phyloP scores from a whole-genome alignment of 169 alveolate genomes.

The Cryptosporidium sp. region DNA sequence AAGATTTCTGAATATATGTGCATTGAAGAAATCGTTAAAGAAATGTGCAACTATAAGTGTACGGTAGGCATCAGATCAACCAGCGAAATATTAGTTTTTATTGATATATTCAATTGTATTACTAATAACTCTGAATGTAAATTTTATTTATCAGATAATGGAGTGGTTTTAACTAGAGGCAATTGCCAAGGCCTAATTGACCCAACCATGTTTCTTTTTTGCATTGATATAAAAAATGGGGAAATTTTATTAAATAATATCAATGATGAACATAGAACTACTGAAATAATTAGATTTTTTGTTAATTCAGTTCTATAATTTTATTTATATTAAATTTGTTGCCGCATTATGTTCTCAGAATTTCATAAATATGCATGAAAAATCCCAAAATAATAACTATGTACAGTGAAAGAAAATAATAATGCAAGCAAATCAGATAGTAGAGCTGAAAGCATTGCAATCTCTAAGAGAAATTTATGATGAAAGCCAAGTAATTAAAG shows the following conservation, averaged over 20 bases:
- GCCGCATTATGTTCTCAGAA: slow-evolving; percentile 33
- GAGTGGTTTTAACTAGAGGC: slow-evolving; percentile 32
- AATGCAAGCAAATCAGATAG: slow-evolving; percentile 48
- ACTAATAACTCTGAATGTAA: background rate
- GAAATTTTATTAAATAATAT: slow-evolving; percentile 23
- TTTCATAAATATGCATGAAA: background rate
- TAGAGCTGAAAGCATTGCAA: slow-evolving; percentile 50
- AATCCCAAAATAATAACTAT: background rate
- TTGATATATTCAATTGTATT: slow-evolving; percentile 6
- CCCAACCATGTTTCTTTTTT: slow-evolving; percentile 26
- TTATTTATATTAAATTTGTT: background rate
- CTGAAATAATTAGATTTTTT: slow-evolving; percentile 15
- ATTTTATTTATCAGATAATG: slow-evolving; percentile 39
- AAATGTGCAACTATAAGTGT: slow-evolving; percentile 27
- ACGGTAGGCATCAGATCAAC: slow-evolving; percentile 26
- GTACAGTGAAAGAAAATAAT: background rate
- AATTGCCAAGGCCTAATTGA: slow-evolving; percentile 17
- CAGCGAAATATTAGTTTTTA: slow-evolving; percentile 20
- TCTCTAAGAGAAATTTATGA: slow-evolving; percentile 34
- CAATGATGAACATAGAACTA: background rate
- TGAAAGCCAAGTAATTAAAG: slow-evolving; percentile 19
- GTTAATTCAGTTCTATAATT: background rate
- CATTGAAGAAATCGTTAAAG: slow-evolving; percentile 10
- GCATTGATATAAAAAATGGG: slow-evolving; percentile 47
- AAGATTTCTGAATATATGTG: slow-evolving; percentile 5